Conservation (phyloP, 164 flowering plant species). For the Magnolia officinalis region DNA sequence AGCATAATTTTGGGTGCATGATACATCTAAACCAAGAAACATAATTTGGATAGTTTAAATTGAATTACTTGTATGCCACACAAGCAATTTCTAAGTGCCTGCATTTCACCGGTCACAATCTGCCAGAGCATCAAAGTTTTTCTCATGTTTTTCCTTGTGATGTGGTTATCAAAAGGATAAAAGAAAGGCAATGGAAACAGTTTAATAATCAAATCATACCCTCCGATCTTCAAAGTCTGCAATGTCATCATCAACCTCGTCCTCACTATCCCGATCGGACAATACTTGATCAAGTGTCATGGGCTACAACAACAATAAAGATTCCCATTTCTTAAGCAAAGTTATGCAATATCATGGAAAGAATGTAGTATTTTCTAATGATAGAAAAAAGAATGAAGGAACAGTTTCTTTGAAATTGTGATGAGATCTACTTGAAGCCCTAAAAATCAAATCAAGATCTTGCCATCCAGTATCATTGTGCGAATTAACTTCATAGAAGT, state of each 20-base stretch:
- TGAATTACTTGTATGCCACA: no score
- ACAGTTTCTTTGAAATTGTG: background rate
- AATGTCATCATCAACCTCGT: conserved; percentile 96
- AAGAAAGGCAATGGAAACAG: no score
- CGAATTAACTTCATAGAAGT: no score
- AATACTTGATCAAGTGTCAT: conserved; percentile 87
- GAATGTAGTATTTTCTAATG: no score
- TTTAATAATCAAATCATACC: conserved; percentile 38
- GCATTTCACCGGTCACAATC: no score
- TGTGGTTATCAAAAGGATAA: no score
- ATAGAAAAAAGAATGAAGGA: background rate
- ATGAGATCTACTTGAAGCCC: background rate
- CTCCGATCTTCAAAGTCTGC: conserved; percentile 96
- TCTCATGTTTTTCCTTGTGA: no score
- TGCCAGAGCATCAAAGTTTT: no score
- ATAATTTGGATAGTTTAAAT: no score
- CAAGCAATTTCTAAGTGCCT: no score
- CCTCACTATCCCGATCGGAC: conserved; percentile 90
- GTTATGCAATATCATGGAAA: background rate
- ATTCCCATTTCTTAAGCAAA: background rate
- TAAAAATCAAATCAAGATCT: background rate
- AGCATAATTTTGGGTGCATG: no score
- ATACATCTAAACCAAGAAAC: no score
- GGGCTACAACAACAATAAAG: conserved; percentile 51
- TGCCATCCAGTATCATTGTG: background rate